Percentiles rank a stretch among this genome's conserved stretches.
Conservation (phyloP, 2,329 filamentous ascomycete species). For the Aspergillus cejpii region DNA sequence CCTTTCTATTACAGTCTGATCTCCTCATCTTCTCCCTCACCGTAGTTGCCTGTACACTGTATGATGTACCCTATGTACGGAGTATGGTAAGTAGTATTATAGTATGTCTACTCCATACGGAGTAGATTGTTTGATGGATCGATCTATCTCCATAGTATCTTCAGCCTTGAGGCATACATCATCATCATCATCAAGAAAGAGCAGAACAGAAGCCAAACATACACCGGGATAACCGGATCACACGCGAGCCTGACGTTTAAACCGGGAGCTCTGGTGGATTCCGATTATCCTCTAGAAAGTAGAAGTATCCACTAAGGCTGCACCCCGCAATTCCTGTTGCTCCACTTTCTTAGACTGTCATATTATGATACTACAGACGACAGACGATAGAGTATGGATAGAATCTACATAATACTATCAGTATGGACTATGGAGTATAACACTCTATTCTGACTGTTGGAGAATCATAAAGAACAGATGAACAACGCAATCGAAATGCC, state of each 20-base stretch:
- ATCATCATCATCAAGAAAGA: too few species aligned
- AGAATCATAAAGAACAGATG: too few species aligned
- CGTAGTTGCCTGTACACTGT: not conserved
- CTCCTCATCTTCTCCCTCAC: too few species aligned
- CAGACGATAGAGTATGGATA: not conserved
- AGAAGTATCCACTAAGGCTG: slow-evolving; percentile 23
- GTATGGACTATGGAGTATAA: too few species aligned
- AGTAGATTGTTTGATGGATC: too few species aligned
- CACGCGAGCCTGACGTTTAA: slow-evolving; percentile 2
- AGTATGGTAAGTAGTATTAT: too few species aligned
- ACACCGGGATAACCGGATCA: not conserved
- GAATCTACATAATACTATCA: too few species aligned
- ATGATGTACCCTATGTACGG: too few species aligned
- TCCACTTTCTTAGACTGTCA: not conserved
- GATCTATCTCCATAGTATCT: not conserved
- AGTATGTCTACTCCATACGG: too few species aligned
- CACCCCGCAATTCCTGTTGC: slow-evolving; percentile 33
- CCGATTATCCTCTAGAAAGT: not conserved
- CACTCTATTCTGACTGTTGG: too few species aligned
- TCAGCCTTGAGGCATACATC: not conserved
- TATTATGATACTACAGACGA: not conserved
- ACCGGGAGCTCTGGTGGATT: slow-evolving; percentile 10
- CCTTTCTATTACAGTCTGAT: not conserved
- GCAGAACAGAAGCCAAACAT: not conserved
- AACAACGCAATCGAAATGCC: not conserved